A percentile compares a stretch with the other conserved stretches of the same genome.
Conservation (phyloP, 495 filamentous ascomycete genomes). For the Aspergillus conjunctus region DNA sequence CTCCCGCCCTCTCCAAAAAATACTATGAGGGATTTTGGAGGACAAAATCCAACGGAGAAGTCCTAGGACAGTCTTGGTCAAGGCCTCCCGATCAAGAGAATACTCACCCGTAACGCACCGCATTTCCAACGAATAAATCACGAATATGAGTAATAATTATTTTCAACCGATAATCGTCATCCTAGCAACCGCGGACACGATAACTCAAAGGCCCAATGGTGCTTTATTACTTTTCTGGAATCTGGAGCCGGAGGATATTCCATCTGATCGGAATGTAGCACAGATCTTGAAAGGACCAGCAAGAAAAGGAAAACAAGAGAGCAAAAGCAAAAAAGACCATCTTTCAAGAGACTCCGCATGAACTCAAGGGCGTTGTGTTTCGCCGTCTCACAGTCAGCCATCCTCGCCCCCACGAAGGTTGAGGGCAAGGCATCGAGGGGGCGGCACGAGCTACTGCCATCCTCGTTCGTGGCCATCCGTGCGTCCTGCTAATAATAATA, state of each 20-base stretch:
- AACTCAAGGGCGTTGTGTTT: not conserved
- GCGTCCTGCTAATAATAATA: slow-evolving; percentile 1
- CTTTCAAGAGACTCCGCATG: not conserved
- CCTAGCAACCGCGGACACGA: not conserved
- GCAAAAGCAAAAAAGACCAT: slow-evolving; percentile 3
- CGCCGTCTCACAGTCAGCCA: not conserved
- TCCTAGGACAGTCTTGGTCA: slow-evolving; percentile 7
- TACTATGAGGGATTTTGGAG: slow-evolving; percentile 29
- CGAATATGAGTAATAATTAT: not conserved
- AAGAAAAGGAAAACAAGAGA: slow-evolving; percentile 8
- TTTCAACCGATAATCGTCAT: not conserved
- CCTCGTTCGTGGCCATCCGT: slow-evolving; percentile 10
- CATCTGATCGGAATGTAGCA: slow-evolving; percentile 22
- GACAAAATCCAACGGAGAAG: slow-evolving; percentile 7
- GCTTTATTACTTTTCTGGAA: slow-evolving; percentile 5
- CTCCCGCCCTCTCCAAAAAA: slow-evolving; percentile 4
- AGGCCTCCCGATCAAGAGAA: slow-evolving; percentile 5
- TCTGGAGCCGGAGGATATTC: not conserved
- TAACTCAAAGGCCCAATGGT: slow-evolving; percentile 3
- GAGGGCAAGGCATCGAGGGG: slow-evolving; percentile 10
- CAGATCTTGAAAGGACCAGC: slow-evolving; percentile 17
- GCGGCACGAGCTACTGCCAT: slow-evolving; percentile 20
- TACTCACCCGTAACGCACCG: not conserved
- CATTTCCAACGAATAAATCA: not conserved
- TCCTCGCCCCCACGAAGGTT: slow-evolving; percentile 16